Evolutionary conservation across 2,329 filamentous ascomycete genomes (phyloP).

Genomic region (Scleromitrula shiraiana): DNA sequence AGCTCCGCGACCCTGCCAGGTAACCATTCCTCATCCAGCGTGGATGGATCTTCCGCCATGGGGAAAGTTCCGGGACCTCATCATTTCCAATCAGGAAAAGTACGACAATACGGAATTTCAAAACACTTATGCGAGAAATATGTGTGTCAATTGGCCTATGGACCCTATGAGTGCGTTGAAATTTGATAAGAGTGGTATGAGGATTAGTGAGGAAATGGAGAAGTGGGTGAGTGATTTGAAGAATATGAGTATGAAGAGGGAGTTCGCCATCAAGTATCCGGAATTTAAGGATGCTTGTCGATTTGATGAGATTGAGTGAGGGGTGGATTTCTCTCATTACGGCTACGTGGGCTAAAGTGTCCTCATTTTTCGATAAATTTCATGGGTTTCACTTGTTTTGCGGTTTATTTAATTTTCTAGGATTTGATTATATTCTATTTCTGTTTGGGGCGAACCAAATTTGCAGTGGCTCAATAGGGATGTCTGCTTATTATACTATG

Average conservation of each 20-base stretch:
- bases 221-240: slow-evolving; percentile 21
- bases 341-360: too few species aligned
- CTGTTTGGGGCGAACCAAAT: too few species aligned
- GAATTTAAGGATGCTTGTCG: slow-evolving; percentile 26
- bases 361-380: too few species aligned
- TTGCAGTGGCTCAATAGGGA: too few species aligned
- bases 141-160: slow-evolving; percentile 24
- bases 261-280: slow-evolving; percentile 26
- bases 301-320: slow-evolving; percentile 25
- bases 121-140: slow-evolving; percentile 22
- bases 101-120: slow-evolving; percentile 33
- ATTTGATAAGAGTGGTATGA: slow-evolving; percentile 23
- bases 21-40: slow-evolving; percentile 29
- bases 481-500: too few species aligned
- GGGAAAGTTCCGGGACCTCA: slow-evolving; percentile 30
- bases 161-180: slow-evolving; percentile 23
- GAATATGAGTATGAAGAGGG: slow-evolving; percentile 26
- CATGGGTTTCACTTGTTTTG: too few species aligned
- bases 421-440: too few species aligned
- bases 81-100: slow-evolving; percentile 30
- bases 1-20: slow-evolving; percentile 19
- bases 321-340: too few species aligned
- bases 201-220: slow-evolving; percentile 20
- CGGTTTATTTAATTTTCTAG: too few species aligned
- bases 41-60: slow-evolving; percentile 29